These are phyloP conservation scores for Sclerotinia spermophila DNA, from an alignment of 2,329 filamentous ascomycete genomes.

Conservation along the genomic window DNA sequence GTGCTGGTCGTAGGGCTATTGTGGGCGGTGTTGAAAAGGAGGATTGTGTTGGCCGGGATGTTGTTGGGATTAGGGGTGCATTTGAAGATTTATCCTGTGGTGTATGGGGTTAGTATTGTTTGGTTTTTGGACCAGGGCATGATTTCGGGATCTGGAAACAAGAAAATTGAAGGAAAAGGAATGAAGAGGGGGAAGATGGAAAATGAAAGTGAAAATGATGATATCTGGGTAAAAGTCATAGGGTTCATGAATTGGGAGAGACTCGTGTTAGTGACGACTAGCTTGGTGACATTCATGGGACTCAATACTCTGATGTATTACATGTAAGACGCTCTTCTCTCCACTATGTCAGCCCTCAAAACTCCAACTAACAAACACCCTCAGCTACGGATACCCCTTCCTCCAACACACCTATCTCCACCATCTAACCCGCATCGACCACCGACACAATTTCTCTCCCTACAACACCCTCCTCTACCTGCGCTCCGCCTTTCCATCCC, in stretches of 20 bases:
- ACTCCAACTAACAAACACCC: neutral
- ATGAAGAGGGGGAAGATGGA: neutral
- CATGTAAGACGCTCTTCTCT: conserved; percentile 47
- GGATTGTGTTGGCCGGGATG: conserved; percentile 63
- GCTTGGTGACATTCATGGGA: conserved; percentile 66
- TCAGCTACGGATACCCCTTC: conserved; percentile 74
- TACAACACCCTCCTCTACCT: conserved; percentile 93
- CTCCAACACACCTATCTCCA: conserved; percentile 88
- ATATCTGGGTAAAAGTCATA: conserved; percentile 22
- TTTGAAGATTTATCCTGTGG: conserved; percentile 98
- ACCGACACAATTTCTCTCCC: conserved; percentile 96
- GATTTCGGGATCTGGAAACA: conserved; percentile 61
- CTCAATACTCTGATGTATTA: conserved; percentile 78
- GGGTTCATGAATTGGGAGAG: conserved; percentile 14
- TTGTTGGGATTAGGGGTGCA: conserved; percentile 83
- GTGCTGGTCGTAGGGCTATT: conserved; percentile 79
- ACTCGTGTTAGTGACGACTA: conserved; percentile 52
- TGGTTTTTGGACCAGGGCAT: conserved; percentile 71
- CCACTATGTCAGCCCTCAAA: neutral
- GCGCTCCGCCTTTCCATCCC: conserved; percentile 58
- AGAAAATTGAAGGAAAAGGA: conserved; percentile 40
- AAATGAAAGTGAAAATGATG: neutral
- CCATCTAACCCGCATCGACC: conserved; percentile 88
- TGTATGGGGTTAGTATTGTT: conserved; percentile 79
- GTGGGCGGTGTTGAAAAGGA: conserved; percentile 70